Percentiles rank a stretch among this genome's conserved stretches.
phyloP scores from a whole-genome alignment of 1,284 basidiomycete genomes.

The Naganishia sp. region DNA sequence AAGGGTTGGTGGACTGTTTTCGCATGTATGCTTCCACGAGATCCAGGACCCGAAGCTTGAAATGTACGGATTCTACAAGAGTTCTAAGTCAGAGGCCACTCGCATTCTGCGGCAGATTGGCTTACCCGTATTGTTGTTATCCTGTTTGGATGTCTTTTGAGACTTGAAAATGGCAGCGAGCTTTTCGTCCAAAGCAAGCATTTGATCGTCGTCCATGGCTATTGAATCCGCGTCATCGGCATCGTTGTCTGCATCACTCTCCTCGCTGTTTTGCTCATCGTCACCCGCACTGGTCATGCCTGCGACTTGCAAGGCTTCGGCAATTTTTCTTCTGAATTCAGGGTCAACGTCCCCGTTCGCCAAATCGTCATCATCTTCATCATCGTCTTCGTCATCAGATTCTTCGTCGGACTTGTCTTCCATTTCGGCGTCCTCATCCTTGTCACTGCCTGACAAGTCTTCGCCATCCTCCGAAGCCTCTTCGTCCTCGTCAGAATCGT shows the following conservation, averaged over 20 bases:
- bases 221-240: constrained; percentile 55
- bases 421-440: constrained; percentile 36
- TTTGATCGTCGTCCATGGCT: constrained; percentile 91
- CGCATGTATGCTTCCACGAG: constrained; percentile 81
- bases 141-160: constrained; percentile 61
- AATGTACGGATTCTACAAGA: constrained; percentile 72
- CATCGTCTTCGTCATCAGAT: constrained; percentile 58
- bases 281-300: constrained; percentile 42
- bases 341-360: constrained; percentile 60
- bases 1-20: constrained; percentile 69
- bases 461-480: constrained; percentile 49
- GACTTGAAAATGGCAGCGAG: constrained; percentile 82
- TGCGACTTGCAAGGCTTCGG: constrained; percentile 66
- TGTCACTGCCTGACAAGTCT: constrained; percentile 32
- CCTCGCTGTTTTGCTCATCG: constrained; percentile 59
- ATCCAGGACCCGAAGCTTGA: constrained; percentile 93
- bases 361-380: constrained; percentile 52
- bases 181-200: constrained; percentile 93
- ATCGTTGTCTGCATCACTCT: constrained; percentile 55
- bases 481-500: constrained; percentile 55
- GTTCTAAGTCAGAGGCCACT: neutral
- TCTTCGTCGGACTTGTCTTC: constrained; percentile 46
- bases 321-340: constrained; percentile 71
- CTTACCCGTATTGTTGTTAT: constrained; percentile 31
- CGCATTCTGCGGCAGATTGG: neutral